These are phyloP conservation scores for Sphagnurus paluster DNA, from an alignment of 1,284 basidiomycete species.

Conservation along the genomic window DNA sequence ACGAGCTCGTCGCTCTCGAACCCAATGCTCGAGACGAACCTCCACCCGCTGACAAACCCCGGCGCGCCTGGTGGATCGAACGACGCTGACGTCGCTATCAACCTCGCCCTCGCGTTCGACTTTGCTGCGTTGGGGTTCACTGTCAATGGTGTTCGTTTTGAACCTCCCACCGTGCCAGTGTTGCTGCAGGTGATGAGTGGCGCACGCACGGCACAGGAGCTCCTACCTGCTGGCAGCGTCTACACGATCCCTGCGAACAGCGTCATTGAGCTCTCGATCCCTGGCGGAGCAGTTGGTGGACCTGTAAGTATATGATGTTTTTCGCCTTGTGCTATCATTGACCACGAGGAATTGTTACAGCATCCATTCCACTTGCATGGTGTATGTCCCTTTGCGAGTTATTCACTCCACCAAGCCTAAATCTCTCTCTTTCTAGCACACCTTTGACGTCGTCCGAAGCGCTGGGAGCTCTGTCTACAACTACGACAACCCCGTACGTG, in stretches of 20 bases:
- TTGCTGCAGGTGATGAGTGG: conserved; percentile 49
- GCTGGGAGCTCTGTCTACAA: conserved; percentile 30
- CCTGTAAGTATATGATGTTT: conserved; percentile 21
- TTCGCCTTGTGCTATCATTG: no score
- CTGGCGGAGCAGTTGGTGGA: conserved; percentile 9
- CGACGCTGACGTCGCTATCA: conserved; percentile 37
- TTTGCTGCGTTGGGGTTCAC: conserved; percentile 21
- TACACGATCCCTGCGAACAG: conserved; percentile 28
- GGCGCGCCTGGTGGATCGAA: conserved; percentile 37
- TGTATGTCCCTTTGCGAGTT: conserved; percentile 19
- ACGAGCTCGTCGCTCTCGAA: conserved; percentile 24
- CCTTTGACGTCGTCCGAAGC: conserved; percentile 36
- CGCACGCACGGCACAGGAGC: conserved; percentile 28
- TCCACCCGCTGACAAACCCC: conserved; percentile 34
- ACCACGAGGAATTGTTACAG: conserved; percentile 8
- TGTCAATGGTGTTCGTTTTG: conserved; percentile 31
- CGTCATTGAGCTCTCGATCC: conserved; percentile 24
- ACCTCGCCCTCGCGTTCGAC: conserved; percentile 31
- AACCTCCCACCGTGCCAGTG: conserved; percentile 31
- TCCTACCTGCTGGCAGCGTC: conserved; percentile 40
- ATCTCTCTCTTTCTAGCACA: conserved; percentile 23
- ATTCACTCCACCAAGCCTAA: no score
- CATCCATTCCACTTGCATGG: conserved; percentile 41
- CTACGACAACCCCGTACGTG: conserved; percentile 34
- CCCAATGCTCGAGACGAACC: conserved; percentile 32